phyloP scores from a whole-genome alignment of 192 early-diverging fungal genomes.

The Rhizophagus sp. region DNA sequence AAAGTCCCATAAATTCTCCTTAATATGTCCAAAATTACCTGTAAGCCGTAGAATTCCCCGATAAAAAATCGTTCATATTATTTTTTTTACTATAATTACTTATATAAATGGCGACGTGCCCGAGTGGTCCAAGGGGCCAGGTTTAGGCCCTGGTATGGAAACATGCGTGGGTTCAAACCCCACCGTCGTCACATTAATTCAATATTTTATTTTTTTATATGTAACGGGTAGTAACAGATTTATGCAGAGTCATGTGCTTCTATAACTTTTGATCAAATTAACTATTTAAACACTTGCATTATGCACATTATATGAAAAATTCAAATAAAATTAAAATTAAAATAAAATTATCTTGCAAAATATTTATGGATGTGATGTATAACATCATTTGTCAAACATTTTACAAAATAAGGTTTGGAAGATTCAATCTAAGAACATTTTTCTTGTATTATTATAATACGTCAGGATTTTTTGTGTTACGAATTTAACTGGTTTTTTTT shows the following conservation, averaged over 20 bases:
- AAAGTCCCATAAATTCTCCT: neutral
- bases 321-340: too few species aligned
- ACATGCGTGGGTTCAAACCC: slow-evolving; percentile 53
- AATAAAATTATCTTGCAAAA: too few species aligned
- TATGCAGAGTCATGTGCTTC: too few species aligned
- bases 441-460: too few species aligned
- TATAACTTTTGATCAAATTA: too few species aligned
- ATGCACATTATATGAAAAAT: too few species aligned
- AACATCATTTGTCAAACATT: too few species aligned
- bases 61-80: neutral
- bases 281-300: too few species aligned
- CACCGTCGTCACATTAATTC: slow-evolving; percentile 35
- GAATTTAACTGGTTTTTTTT: neutral
- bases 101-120: slow-evolving; percentile 34
- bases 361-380: too few species aligned
- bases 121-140: slow-evolving; percentile 53
- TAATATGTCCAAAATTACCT: too few species aligned
- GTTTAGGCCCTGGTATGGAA: slow-evolving; percentile 46
- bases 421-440: too few species aligned
- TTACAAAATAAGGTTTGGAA: too few species aligned
- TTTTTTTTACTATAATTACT: neutral
- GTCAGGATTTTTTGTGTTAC: neutral
- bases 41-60: neutral
- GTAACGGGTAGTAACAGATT: neutral
- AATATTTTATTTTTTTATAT: neutral